Conservation (phyloP, 352 stramenopile genomes). For the Phytophthora sansomeana region DNA sequence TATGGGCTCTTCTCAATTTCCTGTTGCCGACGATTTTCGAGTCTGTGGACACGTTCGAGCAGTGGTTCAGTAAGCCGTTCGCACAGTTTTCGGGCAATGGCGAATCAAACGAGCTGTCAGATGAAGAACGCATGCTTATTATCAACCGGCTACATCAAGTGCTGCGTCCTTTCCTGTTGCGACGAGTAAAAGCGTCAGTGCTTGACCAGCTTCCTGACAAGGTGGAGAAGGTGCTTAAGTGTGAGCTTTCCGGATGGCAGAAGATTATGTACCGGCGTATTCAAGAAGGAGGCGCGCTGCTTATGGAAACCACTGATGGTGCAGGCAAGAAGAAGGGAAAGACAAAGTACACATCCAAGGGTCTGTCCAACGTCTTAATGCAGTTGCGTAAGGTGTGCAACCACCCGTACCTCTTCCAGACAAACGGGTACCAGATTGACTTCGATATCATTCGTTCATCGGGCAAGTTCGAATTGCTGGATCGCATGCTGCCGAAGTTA, state of each 20-base stretch:
- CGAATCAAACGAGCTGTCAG: conserved; percentile 84
- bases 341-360: conserved; percentile 87
- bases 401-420: conserved; percentile 89
- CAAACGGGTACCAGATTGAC: conserved; percentile 86
- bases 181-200: conserved; percentile 88
- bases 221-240: conserved; percentile 89
- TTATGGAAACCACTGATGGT: conserved; percentile 79
- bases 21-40: conserved; percentile 93
- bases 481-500: conserved; percentile 97
- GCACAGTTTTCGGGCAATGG: conserved; percentile 80
- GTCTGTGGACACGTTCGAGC: conserved; percentile 90
- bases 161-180: conserved; percentile 84
- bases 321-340: conserved; percentile 76
- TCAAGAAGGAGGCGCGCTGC: conserved; percentile 84
- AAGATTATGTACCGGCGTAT: conserved; percentile 92
- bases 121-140: conserved; percentile 91
- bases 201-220: conserved; percentile 89
- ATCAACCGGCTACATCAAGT: conserved; percentile 90
- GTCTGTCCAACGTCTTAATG: conserved; percentile 90
- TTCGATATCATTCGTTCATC: conserved; percentile 88
- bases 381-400: conserved; percentile 92
- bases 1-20: conserved; percentile 94
- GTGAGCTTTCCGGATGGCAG: conserved; percentile 87
- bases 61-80: conserved; percentile 92
- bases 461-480: conserved; percentile 96